Evolutionary conservation across 768 basidiomycete genomes (phyloP).

Genomic region (Cystoderma amianthinum): DNA sequence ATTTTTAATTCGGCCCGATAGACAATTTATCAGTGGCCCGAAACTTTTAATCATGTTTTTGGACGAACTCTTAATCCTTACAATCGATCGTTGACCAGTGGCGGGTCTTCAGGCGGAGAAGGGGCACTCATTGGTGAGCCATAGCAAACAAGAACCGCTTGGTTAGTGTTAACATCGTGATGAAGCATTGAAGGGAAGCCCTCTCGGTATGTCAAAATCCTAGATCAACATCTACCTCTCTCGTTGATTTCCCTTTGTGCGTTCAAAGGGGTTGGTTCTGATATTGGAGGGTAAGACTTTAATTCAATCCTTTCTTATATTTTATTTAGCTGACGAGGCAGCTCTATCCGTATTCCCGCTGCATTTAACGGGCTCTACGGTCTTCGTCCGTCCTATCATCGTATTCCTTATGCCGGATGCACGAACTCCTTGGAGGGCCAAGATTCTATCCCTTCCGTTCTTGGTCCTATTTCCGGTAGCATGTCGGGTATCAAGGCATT

Average conservation of each 20-base stretch:
- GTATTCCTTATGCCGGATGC: conserved; percentile 66
- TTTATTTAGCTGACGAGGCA: too few relatives aligned
- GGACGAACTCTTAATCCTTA: conserved; percentile 74
- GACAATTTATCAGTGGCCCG: conserved; percentile 47
- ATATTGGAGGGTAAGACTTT: conserved; percentile 61
- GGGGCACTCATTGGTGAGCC: conserved; percentile 60
- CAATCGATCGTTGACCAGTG: conserved; percentile 63
- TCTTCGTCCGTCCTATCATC: conserved; percentile 60
- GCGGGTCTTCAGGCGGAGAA: conserved; percentile 86
- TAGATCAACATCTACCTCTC: neutral
- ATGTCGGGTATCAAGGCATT: conserved; percentile 60
- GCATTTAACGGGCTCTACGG: conserved; percentile 67
- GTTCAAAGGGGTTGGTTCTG: conserved; percentile 78
- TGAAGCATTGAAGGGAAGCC: conserved; percentile 36
- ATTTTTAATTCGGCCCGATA: neutral
- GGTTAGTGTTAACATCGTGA: neutral
- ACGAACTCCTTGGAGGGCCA: conserved; percentile 64
- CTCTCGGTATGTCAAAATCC: conserved; percentile 26
- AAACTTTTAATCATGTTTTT: conserved; percentile 75
- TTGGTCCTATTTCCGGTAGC: conserved; percentile 64
- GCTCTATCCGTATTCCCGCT: conserved; percentile 67
- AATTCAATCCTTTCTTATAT: too few relatives aligned
- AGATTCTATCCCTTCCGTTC: conserved; percentile 62
- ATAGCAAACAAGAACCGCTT: neutral
- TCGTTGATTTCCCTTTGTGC: conserved; percentile 19